phyloP scores from a whole-genome alignment of 2,329 filamentous ascomycete species.

The Paradendryphiella salina region DNA sequence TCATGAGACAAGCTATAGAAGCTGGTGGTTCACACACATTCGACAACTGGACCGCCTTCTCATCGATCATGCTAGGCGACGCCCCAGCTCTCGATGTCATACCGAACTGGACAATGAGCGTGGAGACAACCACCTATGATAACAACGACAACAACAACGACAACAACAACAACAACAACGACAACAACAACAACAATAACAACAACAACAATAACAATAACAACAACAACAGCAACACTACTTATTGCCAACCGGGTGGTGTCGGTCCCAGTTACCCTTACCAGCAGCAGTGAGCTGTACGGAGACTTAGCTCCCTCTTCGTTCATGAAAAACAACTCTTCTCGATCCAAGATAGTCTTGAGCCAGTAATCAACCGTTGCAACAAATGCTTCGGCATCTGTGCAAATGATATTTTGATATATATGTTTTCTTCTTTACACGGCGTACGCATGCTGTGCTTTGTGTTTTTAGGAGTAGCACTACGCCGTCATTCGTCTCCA shows the following conservation, averaged over 20 bases:
- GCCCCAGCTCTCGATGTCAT: background rate
- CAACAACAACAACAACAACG: too few species aligned
- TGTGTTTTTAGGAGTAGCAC: background rate
- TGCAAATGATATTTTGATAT: background rate
- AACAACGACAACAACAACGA: background rate
- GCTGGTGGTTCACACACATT: conserved; percentile 1
- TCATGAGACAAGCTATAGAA: conserved; percentile 2
- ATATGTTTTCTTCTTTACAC: background rate
- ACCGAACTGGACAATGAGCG: background rate
- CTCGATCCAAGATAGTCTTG: background rate
- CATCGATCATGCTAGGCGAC: conserved; percentile 1
- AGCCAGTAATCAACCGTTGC: background rate
- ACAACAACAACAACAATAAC: too few species aligned
- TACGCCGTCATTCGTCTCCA: too few species aligned
- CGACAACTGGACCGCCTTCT: conserved; percentile 1
- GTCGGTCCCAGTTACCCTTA: background rate
- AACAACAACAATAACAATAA: too few species aligned
- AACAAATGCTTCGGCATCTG: background rate
- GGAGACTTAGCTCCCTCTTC: background rate
- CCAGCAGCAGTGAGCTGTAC: conserved; percentile 1
- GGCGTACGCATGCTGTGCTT: background rate
- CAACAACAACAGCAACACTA: background rate
- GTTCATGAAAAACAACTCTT: background rate
- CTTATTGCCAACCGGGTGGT: background rate
- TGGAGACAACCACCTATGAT: background rate